Percentiles rank a stretch among this genome's conserved stretches.
Conservation (phyloP, 73 alveolate species). For the Paramecium caudatum region DNA sequence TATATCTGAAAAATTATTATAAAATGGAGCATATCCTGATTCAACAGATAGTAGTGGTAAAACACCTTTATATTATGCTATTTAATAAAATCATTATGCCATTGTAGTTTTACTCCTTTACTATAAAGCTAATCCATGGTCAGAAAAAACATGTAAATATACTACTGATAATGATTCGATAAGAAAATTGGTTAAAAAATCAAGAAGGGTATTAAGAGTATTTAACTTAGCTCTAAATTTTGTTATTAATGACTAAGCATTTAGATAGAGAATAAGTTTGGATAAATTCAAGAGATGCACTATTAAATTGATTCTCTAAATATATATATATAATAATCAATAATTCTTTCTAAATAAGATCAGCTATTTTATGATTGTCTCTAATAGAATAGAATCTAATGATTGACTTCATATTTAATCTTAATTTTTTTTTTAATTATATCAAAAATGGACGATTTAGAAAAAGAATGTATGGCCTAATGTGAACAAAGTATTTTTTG, state of each 20-base stretch:
- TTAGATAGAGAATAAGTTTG: not conserved
- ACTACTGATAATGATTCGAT: not conserved
- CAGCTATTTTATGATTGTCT: no score
- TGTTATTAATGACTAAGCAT: not conserved
- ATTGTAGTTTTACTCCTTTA: not conserved
- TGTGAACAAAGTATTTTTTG: no score
- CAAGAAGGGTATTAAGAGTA: not conserved
- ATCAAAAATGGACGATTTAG: no score
- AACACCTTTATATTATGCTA: slow-evolving; percentile 54
- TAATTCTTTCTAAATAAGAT: no score
- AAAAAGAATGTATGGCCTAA: no score
- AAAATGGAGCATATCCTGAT: slow-evolving; percentile 28
- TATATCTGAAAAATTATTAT: not conserved
- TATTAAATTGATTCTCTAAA: not conserved
- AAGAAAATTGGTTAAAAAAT: not conserved
- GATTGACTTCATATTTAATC: no score
- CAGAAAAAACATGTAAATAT: not conserved
- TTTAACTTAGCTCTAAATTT: not conserved
- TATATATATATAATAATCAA: no score
- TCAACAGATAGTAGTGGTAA: not conserved
- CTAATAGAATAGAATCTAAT: no score
- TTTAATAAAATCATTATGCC: not conserved
- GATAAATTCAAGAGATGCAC: slow-evolving; percentile 25
- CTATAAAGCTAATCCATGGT: slow-evolving; percentile 52
- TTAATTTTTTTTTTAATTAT: no score